A percentile compares a stretch with the other conserved stretches of the same genome.
These are phyloP conservation scores for Penicillium pulvis DNA, from an alignment of 495 filamentous ascomycete species.

Conservation along the genomic window DNA sequence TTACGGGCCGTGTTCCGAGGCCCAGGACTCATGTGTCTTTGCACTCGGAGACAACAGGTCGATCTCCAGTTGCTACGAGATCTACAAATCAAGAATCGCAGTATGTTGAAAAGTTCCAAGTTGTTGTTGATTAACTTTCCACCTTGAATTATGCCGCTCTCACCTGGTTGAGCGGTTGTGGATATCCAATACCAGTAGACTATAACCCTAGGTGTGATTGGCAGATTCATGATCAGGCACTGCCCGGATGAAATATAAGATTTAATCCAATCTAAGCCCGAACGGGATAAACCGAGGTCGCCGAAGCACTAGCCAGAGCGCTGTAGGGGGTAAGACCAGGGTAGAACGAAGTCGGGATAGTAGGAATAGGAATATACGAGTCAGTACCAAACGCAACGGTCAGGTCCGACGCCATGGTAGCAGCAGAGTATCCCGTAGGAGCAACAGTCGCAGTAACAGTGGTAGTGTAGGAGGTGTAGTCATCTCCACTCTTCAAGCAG, in stretches of 20 bases:
- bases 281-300: conserved; percentile 12
- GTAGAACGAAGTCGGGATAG: conserved; percentile 56
- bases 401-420: conserved; percentile 53
- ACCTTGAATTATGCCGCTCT: too few relatives aligned
- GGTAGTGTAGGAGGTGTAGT: conserved; percentile 31
- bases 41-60: too few relatives aligned
- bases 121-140: too few relatives aligned
- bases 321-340: conserved; percentile 48
- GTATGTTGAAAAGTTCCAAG: too few relatives aligned
- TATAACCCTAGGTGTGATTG: too few relatives aligned
- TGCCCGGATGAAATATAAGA: neutral
- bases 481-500: conserved; percentile 40
- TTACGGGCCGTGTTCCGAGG: neutral
- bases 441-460: conserved; percentile 39
- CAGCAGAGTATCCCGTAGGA: conserved; percentile 48
- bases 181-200: too few relatives aligned
- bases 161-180: too few relatives aligned
- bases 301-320: conserved; percentile 21
- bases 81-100: too few relatives aligned
- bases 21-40: neutral
- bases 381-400: conserved; percentile 45
- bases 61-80: too few relatives aligned
- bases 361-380: conserved; percentile 53
- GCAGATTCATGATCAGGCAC: too few relatives aligned
- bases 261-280: neutral